Evolutionary conservation across 768 basidiomycete genomes (phyloP), one percentile per base, ranked within the genome.

Genomic region (Podaxis mareebaensis): DNA sequence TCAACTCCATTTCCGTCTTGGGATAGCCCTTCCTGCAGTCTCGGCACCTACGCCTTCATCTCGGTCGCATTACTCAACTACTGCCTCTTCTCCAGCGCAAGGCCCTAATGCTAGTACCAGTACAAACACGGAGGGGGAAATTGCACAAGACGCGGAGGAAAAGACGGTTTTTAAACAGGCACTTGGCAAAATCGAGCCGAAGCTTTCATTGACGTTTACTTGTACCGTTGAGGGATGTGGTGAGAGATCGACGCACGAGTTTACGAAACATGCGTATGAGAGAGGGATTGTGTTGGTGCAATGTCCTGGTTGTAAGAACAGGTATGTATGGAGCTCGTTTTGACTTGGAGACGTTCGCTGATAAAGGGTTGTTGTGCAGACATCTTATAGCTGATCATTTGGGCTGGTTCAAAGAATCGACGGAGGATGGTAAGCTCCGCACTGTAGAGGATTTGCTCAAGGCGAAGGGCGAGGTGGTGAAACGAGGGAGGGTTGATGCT

Each of bases 341-440:
- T n/a, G 56, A 12, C 15, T 38, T 36, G 38, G 24, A 12, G 44
- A n/a, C 22, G 36, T 20, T 33, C 33, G 55, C 54, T 60, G 24
- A 46, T 51, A 49, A 26, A 53, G 44, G 3, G n/a, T 48, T 24
- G 30, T 38, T 20, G 60, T 39, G 24, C 65, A 93, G 91, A 33
- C 91, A 93, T 73, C 77, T 95, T 10, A 93, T 95, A 67, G 95
- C 95, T 3, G 95, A 96, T 71, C 89, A 96, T 69, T 76, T 96
- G 12, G 91, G 91, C 0, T 96, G 95, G 95, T 96, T 96, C 78
- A 88, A 92, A 69, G 92, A 95, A 30, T 83, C 78, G 64, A 94
- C 90, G 4, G 76, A 86, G 64, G 86, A 86, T 4, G 92, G 92
- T 4, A 87, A 85, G 64, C 74, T 90, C 26, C 83, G 79, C 60